Percentiles rank a stretch among this genome's conserved stretches.
Conservation (phyloP, 2,329 filamentous ascomycete genomes). For the Trichoderma hamatum region DNA sequence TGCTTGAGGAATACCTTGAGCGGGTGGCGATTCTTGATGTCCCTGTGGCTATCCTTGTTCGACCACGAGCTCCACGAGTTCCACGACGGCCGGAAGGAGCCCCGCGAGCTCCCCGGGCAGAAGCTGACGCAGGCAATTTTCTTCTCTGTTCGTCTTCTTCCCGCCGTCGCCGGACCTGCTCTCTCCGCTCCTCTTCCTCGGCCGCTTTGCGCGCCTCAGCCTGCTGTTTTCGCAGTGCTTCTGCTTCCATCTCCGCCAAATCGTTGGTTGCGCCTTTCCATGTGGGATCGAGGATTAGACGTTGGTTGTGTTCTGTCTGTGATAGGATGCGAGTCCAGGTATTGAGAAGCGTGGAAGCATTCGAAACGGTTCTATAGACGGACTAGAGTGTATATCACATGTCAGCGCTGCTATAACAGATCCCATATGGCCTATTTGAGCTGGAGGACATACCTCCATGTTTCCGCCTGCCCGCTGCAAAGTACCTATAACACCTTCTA, state of each 20-base stretch:
- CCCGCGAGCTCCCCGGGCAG: slow-evolving; percentile 39
- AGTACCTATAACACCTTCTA: slow-evolving; percentile 76
- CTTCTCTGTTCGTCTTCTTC: slow-evolving; percentile 61
- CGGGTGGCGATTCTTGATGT: slow-evolving; percentile 32
- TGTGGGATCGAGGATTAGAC: slow-evolving; percentile 80
- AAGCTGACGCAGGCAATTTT: slow-evolving; percentile 35
- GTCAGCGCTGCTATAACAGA: slow-evolving; percentile 37
- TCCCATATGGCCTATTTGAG: background rate
- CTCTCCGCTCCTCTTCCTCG: slow-evolving; percentile 77
- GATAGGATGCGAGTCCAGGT: slow-evolving; percentile 96
- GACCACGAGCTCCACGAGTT: slow-evolving; percentile 32
- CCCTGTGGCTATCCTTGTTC: slow-evolving; percentile 32
- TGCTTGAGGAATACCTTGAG: slow-evolving; percentile 38
- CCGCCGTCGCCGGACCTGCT: slow-evolving; percentile 66
- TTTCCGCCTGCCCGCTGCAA: slow-evolving; percentile 73
- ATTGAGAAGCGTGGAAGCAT: slow-evolving; percentile 85
- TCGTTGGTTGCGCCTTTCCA: slow-evolving; percentile 92
- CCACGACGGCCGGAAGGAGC: slow-evolving; percentile 14
- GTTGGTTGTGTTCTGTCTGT: slow-evolving; percentile 96
- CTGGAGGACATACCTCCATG: slow-evolving; percentile 64
- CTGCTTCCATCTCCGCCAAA: slow-evolving; percentile 81
- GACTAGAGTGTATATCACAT: slow-evolving; percentile 52
- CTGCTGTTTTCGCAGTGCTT: slow-evolving; percentile 72
- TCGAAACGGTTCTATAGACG: slow-evolving; percentile 81
- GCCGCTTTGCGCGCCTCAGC: slow-evolving; percentile 75